Evolutionary conservation across 2,329 filamentous ascomycete species (phyloP), one percentile per base, ranked within the genome.

Genomic region (Polychaeton citri): DNA sequence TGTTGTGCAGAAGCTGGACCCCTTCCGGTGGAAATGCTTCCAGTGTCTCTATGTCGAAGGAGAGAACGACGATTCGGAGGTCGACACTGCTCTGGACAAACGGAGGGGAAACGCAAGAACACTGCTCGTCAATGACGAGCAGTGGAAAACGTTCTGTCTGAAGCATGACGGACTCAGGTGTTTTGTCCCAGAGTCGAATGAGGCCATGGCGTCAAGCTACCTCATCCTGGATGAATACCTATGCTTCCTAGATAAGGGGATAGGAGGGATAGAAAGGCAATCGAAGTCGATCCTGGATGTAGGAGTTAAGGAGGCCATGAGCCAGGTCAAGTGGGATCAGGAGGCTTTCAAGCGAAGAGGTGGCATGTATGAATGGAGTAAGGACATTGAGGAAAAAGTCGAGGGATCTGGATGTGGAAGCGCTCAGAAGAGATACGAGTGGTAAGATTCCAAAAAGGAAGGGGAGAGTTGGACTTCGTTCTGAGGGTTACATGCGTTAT

Each of bases 21-120:
- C 69, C 2, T 70, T 69, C 39, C 62, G 70, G 0, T 74, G 69
- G 69, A 73, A 72, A 46, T 62, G 57, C 19, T 75, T 74, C 46
- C 69, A 74, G 44, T 62, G 64, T 4, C 55, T 74, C n/a, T 56
- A 66, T 5, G 66, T 73, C 2, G 57, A 52, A 10, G 68, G 66
- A 2, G 69, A 74, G 50, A 73, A 73, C 44, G 68, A 71, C 33
- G 57, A 15, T 5, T 12, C 24, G 15, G 24, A 28, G 12, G n/a
- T 33, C 9, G 37, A 46, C 28, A 45, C 42, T 2, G 33, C 30
- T 18, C 21, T 38, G 13, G 41, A 43, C 33, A 42, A 46, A 34
- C 46, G 46, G 26, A 49, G 45, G 34, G 36, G 44, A 3, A 42
- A 64, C 53, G 68, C 60, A 2, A 53, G 56, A 32, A 52, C 53